Evolutionary conservation across 768 basidiomycete species (phyloP).

Genomic region (Mrakia blollopis): DNA sequence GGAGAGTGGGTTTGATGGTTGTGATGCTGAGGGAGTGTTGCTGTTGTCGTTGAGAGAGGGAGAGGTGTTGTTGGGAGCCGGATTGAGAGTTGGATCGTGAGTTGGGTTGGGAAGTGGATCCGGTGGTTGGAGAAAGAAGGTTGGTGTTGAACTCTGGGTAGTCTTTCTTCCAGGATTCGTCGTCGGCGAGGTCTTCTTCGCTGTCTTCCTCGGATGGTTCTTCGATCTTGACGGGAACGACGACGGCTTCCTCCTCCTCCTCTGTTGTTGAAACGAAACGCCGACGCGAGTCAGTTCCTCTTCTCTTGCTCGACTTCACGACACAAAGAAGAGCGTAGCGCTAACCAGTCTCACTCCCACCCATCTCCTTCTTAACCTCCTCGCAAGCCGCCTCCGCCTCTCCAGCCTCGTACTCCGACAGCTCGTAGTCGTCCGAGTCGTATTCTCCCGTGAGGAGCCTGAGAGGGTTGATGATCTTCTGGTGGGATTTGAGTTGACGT

Average conservation of each 20-base stretch:
- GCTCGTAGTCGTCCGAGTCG: not conserved
- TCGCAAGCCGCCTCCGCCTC: not conserved
- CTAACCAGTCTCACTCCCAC: conserved; percentile 9
- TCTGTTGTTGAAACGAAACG: not conserved
- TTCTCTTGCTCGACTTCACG: too few relatives aligned
- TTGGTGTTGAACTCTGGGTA: not conserved
- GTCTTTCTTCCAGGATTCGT: not conserved
- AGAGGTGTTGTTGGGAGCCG: not conserved
- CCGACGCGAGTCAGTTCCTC: not conserved
- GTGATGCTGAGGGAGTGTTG: not conserved
- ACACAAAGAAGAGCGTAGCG: too few relatives aligned
- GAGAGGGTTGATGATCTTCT: not conserved
- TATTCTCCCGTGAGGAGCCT: not conserved
- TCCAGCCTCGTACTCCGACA: not conserved
- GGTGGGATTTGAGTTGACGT: not conserved
- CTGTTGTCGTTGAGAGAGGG: not conserved
- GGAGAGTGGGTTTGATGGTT: not conserved
- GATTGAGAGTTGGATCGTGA: too few relatives aligned
- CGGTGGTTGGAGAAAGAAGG: not conserved
- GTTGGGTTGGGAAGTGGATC: not conserved
- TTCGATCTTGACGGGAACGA: not conserved
- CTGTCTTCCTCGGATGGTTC: not conserved
- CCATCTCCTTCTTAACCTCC: not conserved
- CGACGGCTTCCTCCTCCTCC: not conserved
- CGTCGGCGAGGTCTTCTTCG: not conserved